These are phyloP conservation scores for Kluyveromyces aestuarii DNA, from an alignment of 805 yeast genomes.

Conservation along the genomic window DNA sequence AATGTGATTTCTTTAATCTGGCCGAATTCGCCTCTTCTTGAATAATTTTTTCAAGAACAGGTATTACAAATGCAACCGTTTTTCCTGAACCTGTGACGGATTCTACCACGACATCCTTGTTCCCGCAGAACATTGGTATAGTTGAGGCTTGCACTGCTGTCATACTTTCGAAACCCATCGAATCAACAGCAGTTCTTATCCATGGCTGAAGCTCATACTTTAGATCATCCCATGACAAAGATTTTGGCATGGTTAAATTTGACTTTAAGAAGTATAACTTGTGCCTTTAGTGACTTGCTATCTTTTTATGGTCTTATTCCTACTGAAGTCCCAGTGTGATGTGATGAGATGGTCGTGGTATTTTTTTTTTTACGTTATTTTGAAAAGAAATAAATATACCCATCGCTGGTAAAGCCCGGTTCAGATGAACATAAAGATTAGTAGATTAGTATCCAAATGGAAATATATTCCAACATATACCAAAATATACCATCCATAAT, in stretches of 20 bases:
- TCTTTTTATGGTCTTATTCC: neutral
- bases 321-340: neutral
- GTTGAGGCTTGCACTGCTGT: conserved; percentile 97
- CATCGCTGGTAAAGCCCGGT: too few species aligned
- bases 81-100: conserved; percentile 99
- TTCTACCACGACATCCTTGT: conserved; percentile 93
- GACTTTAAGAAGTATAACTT: neutral
- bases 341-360: neutral
- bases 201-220: conserved; percentile 52
- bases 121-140: conserved; percentile 71
- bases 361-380: neutral
- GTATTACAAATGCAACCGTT: conserved; percentile 82
- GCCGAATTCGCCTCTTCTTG: conserved; percentile 25
- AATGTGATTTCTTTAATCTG: conserved; percentile 47
- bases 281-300: neutral
- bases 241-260: conserved; percentile 23
- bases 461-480: too few species aligned
- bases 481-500: too few species aligned
- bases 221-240: conserved; percentile 56
- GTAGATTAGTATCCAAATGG: too few species aligned
- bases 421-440: too few species aligned
- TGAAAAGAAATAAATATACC: neutral
- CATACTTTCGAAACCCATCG: conserved; percentile 72
- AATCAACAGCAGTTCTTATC: conserved; percentile 57
- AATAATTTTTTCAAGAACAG: conserved; percentile 60